Evolutionary conservation across 2,329 filamentous ascomycete species (phyloP).

Genomic region (Fusarium liriodendri): DNA sequence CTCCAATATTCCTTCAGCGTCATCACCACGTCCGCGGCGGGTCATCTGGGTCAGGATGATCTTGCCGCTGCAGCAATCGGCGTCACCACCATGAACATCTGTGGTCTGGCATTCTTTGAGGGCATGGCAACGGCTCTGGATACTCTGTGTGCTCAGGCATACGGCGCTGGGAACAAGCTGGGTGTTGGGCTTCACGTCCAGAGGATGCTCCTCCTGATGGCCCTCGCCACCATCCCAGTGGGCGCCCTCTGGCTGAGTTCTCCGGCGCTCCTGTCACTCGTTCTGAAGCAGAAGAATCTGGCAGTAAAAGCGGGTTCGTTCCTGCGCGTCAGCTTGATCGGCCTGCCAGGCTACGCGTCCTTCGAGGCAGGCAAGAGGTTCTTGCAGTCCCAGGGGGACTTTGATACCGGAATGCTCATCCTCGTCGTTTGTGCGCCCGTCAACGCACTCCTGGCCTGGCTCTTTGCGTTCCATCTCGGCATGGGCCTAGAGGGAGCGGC

Average conservation of each 20-base stretch:
- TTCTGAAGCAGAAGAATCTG: constrained; percentile 60
- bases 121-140: constrained; percentile 44
- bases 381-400: constrained; percentile 65
- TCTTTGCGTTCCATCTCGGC: constrained; percentile 55
- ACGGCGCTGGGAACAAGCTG: constrained; percentile 53
- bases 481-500: constrained; percentile 64
- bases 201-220: constrained; percentile 63
- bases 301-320: constrained; percentile 62
- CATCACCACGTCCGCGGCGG: constrained; percentile 63
- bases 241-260: constrained; percentile 61
- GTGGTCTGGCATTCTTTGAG: constrained; percentile 58
- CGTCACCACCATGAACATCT: constrained; percentile 65
- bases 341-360: constrained; percentile 63
- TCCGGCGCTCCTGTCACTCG: constrained; percentile 55
- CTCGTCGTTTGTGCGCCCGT: constrained; percentile 59
- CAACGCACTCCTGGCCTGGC: constrained; percentile 61
- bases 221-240: constrained; percentile 59
- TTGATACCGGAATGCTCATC: constrained; percentile 60
- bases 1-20: constrained; percentile 65
- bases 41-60: constrained; percentile 63
- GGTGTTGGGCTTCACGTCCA: constrained; percentile 65
- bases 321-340: constrained; percentile 59
- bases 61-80: constrained; percentile 64
- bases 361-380: constrained; percentile 67
- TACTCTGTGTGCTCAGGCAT: constrained; percentile 41